Conservation (phyloP, 352 stramenopile genomes). For the Pythium apleroticum region DNA sequence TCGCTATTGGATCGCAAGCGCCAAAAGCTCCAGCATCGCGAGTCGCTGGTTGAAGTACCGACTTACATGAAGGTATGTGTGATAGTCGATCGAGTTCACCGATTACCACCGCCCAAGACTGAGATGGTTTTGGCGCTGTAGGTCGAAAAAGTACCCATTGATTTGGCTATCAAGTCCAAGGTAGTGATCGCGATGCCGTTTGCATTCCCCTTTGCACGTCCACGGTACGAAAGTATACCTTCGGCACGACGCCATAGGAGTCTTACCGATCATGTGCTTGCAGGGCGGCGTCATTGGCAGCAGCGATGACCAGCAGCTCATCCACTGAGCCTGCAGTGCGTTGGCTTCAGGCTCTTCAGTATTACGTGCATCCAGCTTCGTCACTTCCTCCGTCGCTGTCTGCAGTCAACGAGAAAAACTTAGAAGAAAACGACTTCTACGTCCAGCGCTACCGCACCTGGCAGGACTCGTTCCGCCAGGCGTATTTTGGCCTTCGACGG, state of each 20-base stretch:
- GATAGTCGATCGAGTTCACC: not conserved
- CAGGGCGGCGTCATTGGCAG: constrained; percentile 19
- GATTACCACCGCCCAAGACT: not conserved
- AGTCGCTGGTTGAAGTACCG: constrained; percentile 33
- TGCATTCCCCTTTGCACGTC: constrained; percentile 59
- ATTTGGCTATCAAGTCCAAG: constrained; percentile 61
- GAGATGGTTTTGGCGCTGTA: constrained; percentile 14
- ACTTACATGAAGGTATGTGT: constrained; percentile 32
- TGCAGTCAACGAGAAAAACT: constrained; percentile 49
- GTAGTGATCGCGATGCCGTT: constrained; percentile 59
- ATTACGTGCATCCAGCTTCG: constrained; percentile 64
- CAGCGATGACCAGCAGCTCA: constrained; percentile 27
- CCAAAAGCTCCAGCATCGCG: constrained; percentile 24
- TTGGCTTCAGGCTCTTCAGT: constrained; percentile 65
- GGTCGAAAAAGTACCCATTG: constrained; percentile 48
- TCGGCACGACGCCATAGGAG: too few species aligned
- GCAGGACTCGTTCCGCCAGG: constrained; percentile 67
- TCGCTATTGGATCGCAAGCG: constrained; percentile 36
- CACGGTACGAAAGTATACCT: constrained; percentile 31
- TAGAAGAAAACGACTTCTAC: constrained; percentile 48
- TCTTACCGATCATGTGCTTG: not conserved
- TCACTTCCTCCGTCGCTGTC: constrained; percentile 51
- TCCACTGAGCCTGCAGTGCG: constrained; percentile 32
- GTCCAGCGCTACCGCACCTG: constrained; percentile 51
- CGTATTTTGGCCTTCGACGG: constrained; percentile 63